Percentiles rank a stretch among this genome's conserved stretches.
Evolutionary conservation across 1,284 basidiomycete species (phyloP).

Genomic region (Cryptococcus sp.): DNA sequence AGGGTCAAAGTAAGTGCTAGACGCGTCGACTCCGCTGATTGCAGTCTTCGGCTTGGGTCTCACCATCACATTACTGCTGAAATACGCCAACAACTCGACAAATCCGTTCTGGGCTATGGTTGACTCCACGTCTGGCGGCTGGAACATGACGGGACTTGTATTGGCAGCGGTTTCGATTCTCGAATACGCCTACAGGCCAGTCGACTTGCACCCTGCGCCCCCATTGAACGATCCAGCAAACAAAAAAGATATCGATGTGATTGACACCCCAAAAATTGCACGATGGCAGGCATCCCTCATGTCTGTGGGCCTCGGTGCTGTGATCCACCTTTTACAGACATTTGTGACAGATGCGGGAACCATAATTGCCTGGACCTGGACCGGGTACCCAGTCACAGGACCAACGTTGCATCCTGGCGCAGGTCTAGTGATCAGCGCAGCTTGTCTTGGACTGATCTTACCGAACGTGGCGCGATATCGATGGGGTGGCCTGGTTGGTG

Average conservation of each 20-base stretch:
- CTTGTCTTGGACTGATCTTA: constrained; percentile 55
- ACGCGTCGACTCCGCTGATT: constrained; percentile 2
- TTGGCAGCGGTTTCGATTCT: constrained; percentile 45
- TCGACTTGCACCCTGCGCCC: constrained; percentile 38
- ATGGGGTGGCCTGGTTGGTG: constrained; percentile 12
- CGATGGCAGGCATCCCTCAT: constrained; percentile 20
- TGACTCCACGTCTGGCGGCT: constrained; percentile 66
- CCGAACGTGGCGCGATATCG: neutral
- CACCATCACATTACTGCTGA: constrained; percentile 68
- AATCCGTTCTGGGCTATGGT: constrained; percentile 88
- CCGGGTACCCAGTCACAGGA: constrained; percentile 76
- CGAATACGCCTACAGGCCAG: constrained; percentile 45
- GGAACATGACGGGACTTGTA: constrained; percentile 67
- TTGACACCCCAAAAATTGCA: constrained; percentile 10
- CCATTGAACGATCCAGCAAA: constrained; percentile 19
- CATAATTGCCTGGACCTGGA: constrained; percentile 87
- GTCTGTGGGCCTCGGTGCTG: constrained; percentile 65
- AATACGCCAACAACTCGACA: constrained; percentile 75
- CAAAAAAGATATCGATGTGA: constrained; percentile 7
- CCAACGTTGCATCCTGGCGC: constrained; percentile 76
- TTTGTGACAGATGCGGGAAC: constrained; percentile 79
- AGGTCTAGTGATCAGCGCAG: constrained; percentile 67
- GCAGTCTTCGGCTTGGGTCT: constrained; percentile 69
- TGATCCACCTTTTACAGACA: constrained; percentile 76
- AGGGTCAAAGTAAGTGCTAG: constrained; percentile 61